Evolutionary conservation across 371 early-diverging fungal species (phyloP).

Genomic region (Chytridiales sp.): DNA sequence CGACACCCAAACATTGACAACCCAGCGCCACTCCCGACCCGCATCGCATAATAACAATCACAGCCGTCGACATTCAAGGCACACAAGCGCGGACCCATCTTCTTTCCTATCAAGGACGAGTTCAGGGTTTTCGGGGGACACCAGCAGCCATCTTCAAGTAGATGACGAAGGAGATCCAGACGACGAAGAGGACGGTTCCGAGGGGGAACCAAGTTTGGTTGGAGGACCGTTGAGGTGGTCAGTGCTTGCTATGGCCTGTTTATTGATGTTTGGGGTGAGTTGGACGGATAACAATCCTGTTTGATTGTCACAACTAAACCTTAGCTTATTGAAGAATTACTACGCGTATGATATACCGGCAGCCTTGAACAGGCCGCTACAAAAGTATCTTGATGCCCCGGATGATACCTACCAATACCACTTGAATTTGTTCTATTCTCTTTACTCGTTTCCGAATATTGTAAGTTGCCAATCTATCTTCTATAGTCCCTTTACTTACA

Average conservation of each 20-base stretch:
- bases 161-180: too few relatives aligned
- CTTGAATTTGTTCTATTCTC: conserved; percentile 62
- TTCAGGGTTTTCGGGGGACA: too few relatives aligned
- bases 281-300: neutral
- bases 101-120: too few relatives aligned
- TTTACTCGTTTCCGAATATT: conserved; percentile 74
- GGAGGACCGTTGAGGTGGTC: conserved; percentile 34
- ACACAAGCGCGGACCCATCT: too few relatives aligned
- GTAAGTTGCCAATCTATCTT: conserved; percentile 10
- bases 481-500: neutral
- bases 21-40: too few relatives aligned
- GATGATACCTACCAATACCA: conserved; percentile 54
- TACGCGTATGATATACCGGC: conserved; percentile 70
- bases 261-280: conserved; percentile 42
- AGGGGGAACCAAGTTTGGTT: too few relatives aligned
- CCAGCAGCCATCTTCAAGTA: too few relatives aligned
- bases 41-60: too few relatives aligned
- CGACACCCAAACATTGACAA: too few relatives aligned
- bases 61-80: too few relatives aligned
- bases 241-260: conserved; percentile 45
- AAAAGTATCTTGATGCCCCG: conserved; percentile 41
- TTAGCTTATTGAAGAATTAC: conserved; percentile 36
- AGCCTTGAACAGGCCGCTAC: conserved; percentile 57
- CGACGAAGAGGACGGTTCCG: too few relatives aligned
- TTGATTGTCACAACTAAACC: neutral